These are phyloP conservation scores for Aciculoconidium aculeatum DNA, from an alignment of 805 yeast genomes.

Conservation along the genomic window DNA sequence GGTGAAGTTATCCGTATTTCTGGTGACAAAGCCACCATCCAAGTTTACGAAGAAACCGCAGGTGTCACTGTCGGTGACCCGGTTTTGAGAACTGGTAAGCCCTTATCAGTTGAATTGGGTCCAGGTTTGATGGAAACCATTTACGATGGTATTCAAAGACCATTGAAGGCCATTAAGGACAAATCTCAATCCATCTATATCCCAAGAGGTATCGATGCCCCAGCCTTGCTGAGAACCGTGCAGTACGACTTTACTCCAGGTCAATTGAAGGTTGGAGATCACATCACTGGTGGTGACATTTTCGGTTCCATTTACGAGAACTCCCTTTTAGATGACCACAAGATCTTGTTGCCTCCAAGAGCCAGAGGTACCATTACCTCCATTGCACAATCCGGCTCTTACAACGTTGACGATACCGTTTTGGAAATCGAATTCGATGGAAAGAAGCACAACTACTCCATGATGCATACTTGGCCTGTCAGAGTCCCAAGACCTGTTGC, in stretches of 20 bases:
- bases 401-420: constrained; percentile 82
- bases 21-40: constrained; percentile 95
- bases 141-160: constrained; percentile 99
- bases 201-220: constrained; percentile 98
- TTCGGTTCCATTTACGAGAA: constrained; percentile 92
- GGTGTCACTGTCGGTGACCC: constrained; percentile 99
- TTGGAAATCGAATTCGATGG: constrained; percentile 96
- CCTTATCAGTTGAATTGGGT: constrained; percentile 97
- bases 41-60: constrained; percentile 98
- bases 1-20: constrained; percentile 98
- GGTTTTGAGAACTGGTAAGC: constrained; percentile 95
- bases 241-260: constrained; percentile 87
- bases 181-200: constrained; percentile 87
- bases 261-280: constrained; percentile 83
- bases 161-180: constrained; percentile 88
- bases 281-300: constrained; percentile 96
- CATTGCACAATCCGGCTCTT: constrained; percentile 85
- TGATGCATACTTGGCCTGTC: constrained; percentile 99
- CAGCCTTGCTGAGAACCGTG: constrained; percentile 79
- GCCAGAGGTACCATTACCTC: constrained; percentile 95
- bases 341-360: constrained; percentile 93
- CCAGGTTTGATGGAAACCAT: constrained; percentile 99
- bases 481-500: constrained; percentile 99
- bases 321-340: constrained; percentile 87
- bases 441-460: constrained; percentile 67